phyloP scores from a whole-genome alignment of 139 green algal species.

The Coccomyxa sp. region DNA sequence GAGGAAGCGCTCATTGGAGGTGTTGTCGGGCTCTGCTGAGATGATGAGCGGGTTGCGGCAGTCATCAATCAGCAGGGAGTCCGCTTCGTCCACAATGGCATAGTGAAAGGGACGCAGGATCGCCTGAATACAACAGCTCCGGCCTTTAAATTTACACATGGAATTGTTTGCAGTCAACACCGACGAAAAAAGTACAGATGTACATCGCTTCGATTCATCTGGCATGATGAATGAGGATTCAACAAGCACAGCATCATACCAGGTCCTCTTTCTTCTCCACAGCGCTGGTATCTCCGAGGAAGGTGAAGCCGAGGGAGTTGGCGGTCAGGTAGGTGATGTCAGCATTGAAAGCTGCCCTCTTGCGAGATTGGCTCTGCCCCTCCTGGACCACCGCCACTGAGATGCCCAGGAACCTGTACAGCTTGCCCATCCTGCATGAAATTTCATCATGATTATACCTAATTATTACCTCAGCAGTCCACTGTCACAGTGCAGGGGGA shows the following conservation, averaged over 20 bases:
- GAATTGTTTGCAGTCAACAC: too few species aligned
- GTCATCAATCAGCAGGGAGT: constrained; percentile 79
- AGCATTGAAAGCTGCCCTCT: constrained; percentile 41
- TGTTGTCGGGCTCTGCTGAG: not conserved
- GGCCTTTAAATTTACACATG: not conserved
- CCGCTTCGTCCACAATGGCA: constrained; percentile 84
- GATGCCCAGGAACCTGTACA: constrained; percentile 81
- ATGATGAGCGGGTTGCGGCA: constrained; percentile 65
- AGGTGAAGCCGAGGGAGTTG: constrained; percentile 75
- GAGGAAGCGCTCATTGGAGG: not conserved
- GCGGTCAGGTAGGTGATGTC: constrained; percentile 88
- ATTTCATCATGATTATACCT: not conserved
- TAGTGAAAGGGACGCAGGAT: constrained; percentile 53
- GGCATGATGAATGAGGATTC: not conserved
- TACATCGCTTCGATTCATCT: not conserved
- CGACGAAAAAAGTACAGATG: not conserved
- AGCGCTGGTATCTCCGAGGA: constrained; percentile 75
- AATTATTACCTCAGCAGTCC: too few species aligned
- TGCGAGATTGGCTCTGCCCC: not conserved
- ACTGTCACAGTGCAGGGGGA: too few species aligned
- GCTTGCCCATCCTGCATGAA: constrained; percentile 71
- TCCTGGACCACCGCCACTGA: constrained; percentile 54
- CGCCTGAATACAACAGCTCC: not conserved
- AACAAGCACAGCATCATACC: not conserved
- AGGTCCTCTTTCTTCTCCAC: not conserved